A percentile compares a stretch with the other conserved stretches of the same genome.
Conservation (phyloP, 192 early-diverging fungal species). For the Coemansia sp. region DNA sequence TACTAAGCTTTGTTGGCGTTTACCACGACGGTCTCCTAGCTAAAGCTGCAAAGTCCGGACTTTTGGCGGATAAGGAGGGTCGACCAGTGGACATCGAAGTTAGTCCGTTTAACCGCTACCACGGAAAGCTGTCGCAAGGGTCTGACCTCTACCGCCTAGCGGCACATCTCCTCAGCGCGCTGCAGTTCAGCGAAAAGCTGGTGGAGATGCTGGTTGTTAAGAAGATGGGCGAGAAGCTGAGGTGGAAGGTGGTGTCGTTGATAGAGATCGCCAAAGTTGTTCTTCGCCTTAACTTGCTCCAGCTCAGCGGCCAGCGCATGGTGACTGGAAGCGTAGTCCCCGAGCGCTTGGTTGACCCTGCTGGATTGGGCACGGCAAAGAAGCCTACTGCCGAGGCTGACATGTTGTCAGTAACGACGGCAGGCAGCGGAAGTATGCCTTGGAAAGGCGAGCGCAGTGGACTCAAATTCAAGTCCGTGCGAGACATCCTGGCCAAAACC, state of each 20-base stretch:
- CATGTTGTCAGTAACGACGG: neutral
- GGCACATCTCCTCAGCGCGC: conserved; percentile 66
- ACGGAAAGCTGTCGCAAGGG: conserved; percentile 58
- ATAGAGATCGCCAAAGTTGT: conserved; percentile 73
- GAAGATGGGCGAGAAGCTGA: conserved; percentile 60
- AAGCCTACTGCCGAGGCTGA: conserved; percentile 7
- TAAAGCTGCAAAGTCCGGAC: conserved; percentile 37
- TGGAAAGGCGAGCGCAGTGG: conserved; percentile 63
- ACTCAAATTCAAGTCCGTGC: conserved; percentile 50
- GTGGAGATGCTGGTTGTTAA: conserved; percentile 79
- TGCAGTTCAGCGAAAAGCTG: conserved; percentile 75
- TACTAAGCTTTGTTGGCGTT: conserved; percentile 77
- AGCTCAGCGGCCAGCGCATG: conserved; percentile 43
- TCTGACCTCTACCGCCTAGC: conserved; percentile 59
- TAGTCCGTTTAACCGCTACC: conserved; percentile 74
- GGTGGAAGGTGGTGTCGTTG: conserved; percentile 64
- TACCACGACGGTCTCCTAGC: conserved; percentile 83
- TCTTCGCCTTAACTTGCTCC: conserved; percentile 32
- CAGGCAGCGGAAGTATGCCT: neutral
- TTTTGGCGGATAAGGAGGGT: conserved; percentile 41
- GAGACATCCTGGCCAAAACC: conserved; percentile 38
- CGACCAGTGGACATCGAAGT: conserved; percentile 20
- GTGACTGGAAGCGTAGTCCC: conserved; percentile 43
- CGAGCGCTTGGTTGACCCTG: conserved; percentile 55
- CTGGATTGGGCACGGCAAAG: conserved; percentile 23